Base-by-base conservation (phyloP, 2,329 filamentous ascomycete genomes). In the Bipolaris cookei region DNA sequence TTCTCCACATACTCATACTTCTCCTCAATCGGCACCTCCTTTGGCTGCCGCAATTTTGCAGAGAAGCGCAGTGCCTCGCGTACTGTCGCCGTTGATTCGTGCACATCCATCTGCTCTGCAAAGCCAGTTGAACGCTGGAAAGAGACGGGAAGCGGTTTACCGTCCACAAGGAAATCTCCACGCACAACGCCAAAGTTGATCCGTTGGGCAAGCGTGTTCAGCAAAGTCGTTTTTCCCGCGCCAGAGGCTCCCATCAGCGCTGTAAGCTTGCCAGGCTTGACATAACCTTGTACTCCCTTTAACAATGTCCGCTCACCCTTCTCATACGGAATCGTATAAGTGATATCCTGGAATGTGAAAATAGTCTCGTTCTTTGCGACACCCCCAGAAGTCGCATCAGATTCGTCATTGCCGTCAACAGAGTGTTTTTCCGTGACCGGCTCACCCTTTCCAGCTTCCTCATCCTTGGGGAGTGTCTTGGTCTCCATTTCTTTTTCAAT, bases 261-360 rank as follows among this genome's bases (percentile, higher is more conserved):
- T 6, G 92, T 97, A 51, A 96, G 77, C 11, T 91, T 96, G 46
- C 93, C 93, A 3, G 93, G 93, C 75, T 95, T 94, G 48, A 97
- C 92, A 88, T 91, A 97, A 18, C 93, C 93, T 63, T 86, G 82
- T 4, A 90, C 83, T 55, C 88, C 80, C 58, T 86, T 81, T 10
- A 90, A 74, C 4, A 89, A 72, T 3, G 71, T 73, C 13, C 79
- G 70, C 43, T 81, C 77, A 3, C 77, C 77, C 35, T 75, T 74
- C 20, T 80, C 71, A 25, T 79, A 80, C 10, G 79, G 77, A 57
- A 92, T 89, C 0, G 85, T 89, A 72, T 97, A 97, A 70, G 88
- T 91, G 58, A 97, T 86, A 62, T 90, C 82, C 72, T 94, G 90
- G 90, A 92, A 97, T 0, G 92, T 96, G 58, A 96, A 79, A 37